Percentiles rank a stretch among this genome's conserved stretches.
Conservation (phyloP, 768 basidiomycete genomes). For the Candolleomyces eurysporus region DNA sequence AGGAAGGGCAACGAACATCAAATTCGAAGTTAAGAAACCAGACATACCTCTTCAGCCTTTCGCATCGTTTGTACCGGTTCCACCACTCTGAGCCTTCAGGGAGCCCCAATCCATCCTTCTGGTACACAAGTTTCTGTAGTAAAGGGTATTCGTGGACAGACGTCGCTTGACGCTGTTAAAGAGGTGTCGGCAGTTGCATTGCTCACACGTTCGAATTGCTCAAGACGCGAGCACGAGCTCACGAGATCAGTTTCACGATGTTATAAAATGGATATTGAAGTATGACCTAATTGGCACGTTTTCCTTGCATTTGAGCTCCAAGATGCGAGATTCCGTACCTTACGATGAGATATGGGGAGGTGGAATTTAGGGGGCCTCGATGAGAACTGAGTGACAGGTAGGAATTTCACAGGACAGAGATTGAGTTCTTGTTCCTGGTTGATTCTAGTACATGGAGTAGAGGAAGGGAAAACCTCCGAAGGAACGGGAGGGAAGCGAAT, state of each 20-base stretch:
- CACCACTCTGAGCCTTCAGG: background rate
- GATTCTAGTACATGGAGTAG: background rate
- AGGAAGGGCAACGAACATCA: too few relatives aligned
- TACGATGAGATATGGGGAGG: background rate
- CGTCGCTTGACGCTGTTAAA: constrained; percentile 7
- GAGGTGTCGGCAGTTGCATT: constrained; percentile 4
- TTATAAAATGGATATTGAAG: constrained; percentile 1
- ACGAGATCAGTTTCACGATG: background rate
- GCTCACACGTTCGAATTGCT: background rate
- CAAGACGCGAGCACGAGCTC: background rate
- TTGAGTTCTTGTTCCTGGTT: background rate
- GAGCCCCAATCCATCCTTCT: background rate
- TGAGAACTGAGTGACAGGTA: constrained; percentile 5
- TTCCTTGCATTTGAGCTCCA: background rate
- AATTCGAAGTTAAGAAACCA: background rate
- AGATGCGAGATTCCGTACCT: background rate
- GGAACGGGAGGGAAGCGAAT: background rate
- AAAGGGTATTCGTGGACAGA: constrained; percentile 3
- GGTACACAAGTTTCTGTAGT: background rate
- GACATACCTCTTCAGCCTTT: background rate
- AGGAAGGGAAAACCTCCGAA: background rate
- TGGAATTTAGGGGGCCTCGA: constrained; percentile 4
- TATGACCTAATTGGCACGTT: constrained; percentile 3
- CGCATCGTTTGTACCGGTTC: background rate
- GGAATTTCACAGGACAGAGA: background rate